Evolutionary conservation across 2,329 filamentous ascomycete genomes (phyloP).

Genomic region (Blumeria graminis): DNA sequence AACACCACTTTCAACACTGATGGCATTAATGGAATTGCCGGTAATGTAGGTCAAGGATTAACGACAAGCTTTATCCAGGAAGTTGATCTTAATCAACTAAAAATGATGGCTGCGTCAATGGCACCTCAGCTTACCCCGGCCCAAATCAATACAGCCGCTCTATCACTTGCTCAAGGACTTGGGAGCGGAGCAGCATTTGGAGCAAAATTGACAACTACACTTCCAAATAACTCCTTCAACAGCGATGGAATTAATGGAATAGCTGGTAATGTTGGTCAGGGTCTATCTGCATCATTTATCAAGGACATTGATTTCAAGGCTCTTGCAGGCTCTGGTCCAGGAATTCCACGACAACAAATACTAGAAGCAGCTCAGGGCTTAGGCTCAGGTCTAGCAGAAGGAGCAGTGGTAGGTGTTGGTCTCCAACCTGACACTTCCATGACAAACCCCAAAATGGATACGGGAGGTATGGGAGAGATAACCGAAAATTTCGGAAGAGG

Average conservation of each 20-base stretch:
- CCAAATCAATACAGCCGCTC: background rate
- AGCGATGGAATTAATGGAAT: slow-evolving; percentile 4
- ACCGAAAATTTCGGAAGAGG: slow-evolving; percentile 12
- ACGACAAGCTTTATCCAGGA: slow-evolving; percentile 2
- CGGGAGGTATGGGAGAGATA: slow-evolving; percentile 4
- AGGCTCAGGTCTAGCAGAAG: slow-evolving; percentile 6
- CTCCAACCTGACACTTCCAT: slow-evolving; percentile 2
- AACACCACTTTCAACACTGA: slow-evolving; percentile 1
- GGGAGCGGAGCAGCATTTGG: slow-evolving; percentile 6
- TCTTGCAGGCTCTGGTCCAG: background rate
- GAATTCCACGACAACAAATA: background rate
- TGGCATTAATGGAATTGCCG: slow-evolving; percentile 4
- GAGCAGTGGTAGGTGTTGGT: slow-evolving; percentile 6
- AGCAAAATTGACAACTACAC: slow-evolving; percentile 3
- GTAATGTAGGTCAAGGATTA: slow-evolving; percentile 4
- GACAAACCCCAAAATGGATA: background rate
- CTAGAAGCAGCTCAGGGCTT: slow-evolving; percentile 2
- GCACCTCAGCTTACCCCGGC: background rate
- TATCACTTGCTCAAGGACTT: slow-evolving; percentile 6
- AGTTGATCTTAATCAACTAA: background rate
- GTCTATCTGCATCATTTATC: slow-evolving; percentile 3
- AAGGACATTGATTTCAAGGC: slow-evolving; percentile 1
- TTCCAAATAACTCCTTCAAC: slow-evolving; percentile 1
- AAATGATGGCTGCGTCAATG: background rate
- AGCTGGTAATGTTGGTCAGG: slow-evolving; percentile 4